Evolutionary conservation across 345 rosid genomes (phyloP), one percentile per base, ranked within the genome.

Genomic region (Camelina sativa): DNA sequence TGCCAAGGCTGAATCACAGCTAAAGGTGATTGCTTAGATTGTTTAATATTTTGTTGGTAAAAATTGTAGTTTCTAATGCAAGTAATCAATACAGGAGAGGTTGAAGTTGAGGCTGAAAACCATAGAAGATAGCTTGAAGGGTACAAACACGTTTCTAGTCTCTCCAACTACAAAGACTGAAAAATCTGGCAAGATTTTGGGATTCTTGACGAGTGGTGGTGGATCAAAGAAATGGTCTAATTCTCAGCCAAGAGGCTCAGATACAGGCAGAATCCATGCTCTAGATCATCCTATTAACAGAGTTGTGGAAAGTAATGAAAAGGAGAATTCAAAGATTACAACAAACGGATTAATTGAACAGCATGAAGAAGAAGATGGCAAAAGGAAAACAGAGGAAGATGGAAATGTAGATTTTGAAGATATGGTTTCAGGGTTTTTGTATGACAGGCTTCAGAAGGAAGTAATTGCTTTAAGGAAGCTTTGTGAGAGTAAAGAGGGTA

Each of bases 401-500:
- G 80, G 60, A 54, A 60, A 75, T 51, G 88, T 70, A 10, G 84
- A 76, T 5, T 74, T 73, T 44, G 77, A 82, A 65, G 94, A 95
- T 77, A 19, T 69, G 69, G 94, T 95, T 74, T 95, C 99, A 6
- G 99, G 98, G 19, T 86, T 92, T 71, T 71, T 95, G 62, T 95
- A 89, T 74, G 99, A 95, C 40, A 91, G 84, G 62, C 84, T 95
- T 77, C 99, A 95, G 53, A 95, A 86, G 65, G 99, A 89, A 83
- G 90, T 92, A 4, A 75, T 90, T 55, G 69, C 65, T 71, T 80
- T 95, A 75, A 87, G 91, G 82, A 95, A 79, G 79, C 66, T 55
- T 34, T 86, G 90, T 23, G 94, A 89, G 80, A 82, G 77, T 65
- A 92, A 89, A 80, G 94, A 89, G 17, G 65, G 59, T 64, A 68